A percentile compares a stretch with the other conserved stretches of the same genome.
Evolutionary conservation across 441 rosid species (phyloP).

Genomic region (Eutrema salsugineum): DNA sequence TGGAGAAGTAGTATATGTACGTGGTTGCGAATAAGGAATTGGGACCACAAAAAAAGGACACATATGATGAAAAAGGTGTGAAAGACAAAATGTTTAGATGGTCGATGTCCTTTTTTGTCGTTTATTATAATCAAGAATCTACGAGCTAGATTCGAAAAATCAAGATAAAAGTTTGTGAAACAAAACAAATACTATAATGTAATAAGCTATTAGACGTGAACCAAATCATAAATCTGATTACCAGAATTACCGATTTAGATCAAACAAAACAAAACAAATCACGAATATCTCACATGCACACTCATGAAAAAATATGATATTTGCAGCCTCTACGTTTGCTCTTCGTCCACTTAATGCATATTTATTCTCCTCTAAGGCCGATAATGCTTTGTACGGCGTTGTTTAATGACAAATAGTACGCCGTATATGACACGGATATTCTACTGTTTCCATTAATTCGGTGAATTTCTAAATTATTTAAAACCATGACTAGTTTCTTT

Average conservation of each 20-base stretch:
- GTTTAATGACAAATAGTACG: no score
- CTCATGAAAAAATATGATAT: not conserved
- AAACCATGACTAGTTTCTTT: not conserved
- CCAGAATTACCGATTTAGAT: not conserved
- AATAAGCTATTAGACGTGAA: no score
- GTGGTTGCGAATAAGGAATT: conserved; percentile 6
- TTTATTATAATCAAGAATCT: conserved; percentile 17
- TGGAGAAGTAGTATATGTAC: conserved; percentile 13
- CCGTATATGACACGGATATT: not conserved
- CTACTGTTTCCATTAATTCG: not conserved
- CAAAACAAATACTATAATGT: no score
- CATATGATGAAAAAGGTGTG: conserved; percentile 15
- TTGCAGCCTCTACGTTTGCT: no score
- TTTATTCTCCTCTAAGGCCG: not conserved
- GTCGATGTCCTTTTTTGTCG: not conserved
- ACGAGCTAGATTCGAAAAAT: not conserved
- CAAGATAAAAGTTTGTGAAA: no score
- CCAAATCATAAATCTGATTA: no score
- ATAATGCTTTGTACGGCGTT: no score
- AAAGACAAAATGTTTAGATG: not conserved
- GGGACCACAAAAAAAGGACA: conserved; percentile 19
- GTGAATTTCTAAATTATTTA: not conserved
- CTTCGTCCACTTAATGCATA: no score
- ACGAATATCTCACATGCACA: not conserved
- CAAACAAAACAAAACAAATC: not conserved